Base-by-base conservation (phyloP, 129 eudicot genomes). In the Escallonia rubra region DNA sequence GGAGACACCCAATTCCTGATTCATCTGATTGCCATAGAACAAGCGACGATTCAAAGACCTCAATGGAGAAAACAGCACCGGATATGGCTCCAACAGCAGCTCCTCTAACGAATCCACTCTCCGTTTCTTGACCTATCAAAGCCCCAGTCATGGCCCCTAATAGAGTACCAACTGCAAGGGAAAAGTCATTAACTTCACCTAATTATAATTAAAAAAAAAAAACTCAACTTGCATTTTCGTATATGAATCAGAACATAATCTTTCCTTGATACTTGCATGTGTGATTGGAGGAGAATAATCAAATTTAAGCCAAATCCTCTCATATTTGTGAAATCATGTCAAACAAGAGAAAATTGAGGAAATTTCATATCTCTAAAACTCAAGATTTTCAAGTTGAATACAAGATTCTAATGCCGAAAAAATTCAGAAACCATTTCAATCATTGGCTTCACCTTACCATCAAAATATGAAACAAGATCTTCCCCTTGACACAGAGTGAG, bases 61-160 rank as follows among this genome's bases (percentile, higher is more conserved):
- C 99, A 68, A 93, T 86, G 0, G 99, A 93, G 78, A 93, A 93
- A 71, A 93, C 99, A 72, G 99, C 99, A 57, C 99, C 99, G 34
- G 99, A 89, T 63, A 93, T 93, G 72, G 99, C 99, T 70, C 99
- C 99, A 60, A 93, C 87, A 4, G 99, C 96, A 76, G 99, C 96
- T 65, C 99, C 99, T 49, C 99, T 83, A 50, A 93, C 85, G 56
- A 93, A 93, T 43, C 99, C 99, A 74, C 99, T 93, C 71, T 93
- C 99, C 2, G 99, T 93, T 78, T 93, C 99, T 79, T 93, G 99
- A 12, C 99, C 99, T 8, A 93, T 93, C 66, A 93, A 68, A 57
- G 99, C 99, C 41, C 99, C 99, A 3, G 99, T 93, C 81, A 93
- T 41, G 49, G 96, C 96, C 65, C 99, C 99, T 71, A 93, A 79